These are phyloP conservation scores for Diplosphaera chodatii DNA, from an alignment of 139 green algal species.

Conservation along the genomic window DNA sequence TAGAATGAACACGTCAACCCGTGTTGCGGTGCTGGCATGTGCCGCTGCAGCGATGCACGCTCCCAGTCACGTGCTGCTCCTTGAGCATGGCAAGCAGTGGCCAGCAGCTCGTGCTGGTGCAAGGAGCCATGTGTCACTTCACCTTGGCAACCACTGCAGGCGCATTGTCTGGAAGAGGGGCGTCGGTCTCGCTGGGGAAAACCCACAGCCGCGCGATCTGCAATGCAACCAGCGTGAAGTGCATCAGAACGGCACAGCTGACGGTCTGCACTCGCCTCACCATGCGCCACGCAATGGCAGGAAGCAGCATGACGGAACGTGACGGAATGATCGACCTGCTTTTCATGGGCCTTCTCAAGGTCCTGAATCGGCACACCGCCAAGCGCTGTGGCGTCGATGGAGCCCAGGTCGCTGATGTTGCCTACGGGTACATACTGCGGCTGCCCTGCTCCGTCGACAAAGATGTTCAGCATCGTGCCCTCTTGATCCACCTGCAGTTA, in stretches of 20 bases:
- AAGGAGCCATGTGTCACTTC: too few species aligned
- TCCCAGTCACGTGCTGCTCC: too few species aligned
- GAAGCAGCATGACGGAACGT: too few species aligned
- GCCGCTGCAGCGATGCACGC: too few species aligned
- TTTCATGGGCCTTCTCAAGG: conserved; percentile 9
- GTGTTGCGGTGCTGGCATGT: too few species aligned
- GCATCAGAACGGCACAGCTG: too few species aligned
- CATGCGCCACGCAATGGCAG: too few species aligned
- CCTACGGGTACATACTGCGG: conserved; percentile 22
- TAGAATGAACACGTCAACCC: too few species aligned
- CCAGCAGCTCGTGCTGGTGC: too few species aligned
- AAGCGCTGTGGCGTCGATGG: conserved; percentile 20
- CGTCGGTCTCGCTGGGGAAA: neutral
- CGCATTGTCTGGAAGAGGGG: conserved; percentile 9
- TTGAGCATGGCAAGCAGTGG: too few species aligned
- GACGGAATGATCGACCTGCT: too few species aligned
- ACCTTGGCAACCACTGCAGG: neutral
- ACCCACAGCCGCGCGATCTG: conserved; percentile 8
- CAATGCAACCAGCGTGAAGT: neutral
- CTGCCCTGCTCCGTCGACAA: conserved; percentile 20
- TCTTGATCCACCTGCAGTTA: conserved; percentile 21
- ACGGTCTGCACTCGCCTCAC: too few species aligned
- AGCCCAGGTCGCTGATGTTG: conserved; percentile 28
- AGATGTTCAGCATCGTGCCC: conserved; percentile 32
- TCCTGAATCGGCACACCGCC: conserved; percentile 25